Conservation (phyloP, 1,284 basidiomycete genomes). For the Rhizoctonia solani region DNA sequence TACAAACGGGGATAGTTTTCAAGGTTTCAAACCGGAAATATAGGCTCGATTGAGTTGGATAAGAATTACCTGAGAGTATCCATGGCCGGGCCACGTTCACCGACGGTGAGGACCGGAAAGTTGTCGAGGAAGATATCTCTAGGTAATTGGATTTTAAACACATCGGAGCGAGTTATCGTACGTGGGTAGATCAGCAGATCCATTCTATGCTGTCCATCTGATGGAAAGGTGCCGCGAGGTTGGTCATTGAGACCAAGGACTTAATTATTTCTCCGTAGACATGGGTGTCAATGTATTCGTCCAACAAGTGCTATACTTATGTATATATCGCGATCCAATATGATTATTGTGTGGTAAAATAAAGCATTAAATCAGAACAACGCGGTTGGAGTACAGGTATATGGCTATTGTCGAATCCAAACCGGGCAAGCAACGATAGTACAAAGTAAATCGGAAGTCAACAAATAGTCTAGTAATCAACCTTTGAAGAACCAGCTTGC, state of each 20-base stretch:
- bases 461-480: slow-evolving; percentile 23
- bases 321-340: neutral
- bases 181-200: neutral
- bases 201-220: neutral
- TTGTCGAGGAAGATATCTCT: slow-evolving; percentile 3
- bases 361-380: slow-evolving; percentile 28
- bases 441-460: slow-evolving; percentile 22
- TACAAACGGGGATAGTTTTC: slow-evolving; percentile 7
- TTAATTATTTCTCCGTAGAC: slow-evolving; percentile 7
- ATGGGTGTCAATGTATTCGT: neutral
- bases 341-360: slow-evolving; percentile 8
- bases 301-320: neutral
- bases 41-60: slow-evolving; percentile 1
- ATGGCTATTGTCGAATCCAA: slow-evolving; percentile 6
- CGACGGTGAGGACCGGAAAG: slow-evolving; percentile 1
- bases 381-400: slow-evolving; percentile 22
- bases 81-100: slow-evolving; percentile 18
- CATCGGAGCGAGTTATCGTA: neutral
- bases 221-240: neutral
- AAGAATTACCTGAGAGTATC: neutral
- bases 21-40: neutral
- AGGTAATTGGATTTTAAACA: slow-evolving; percentile 8
- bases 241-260: neutral
- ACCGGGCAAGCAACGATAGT: slow-evolving; percentile 6
- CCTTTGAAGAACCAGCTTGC: slow-evolving; percentile 80